Base-by-base conservation (phyloP, 805 yeast species). In the Debaryomyces prosopidis region DNA sequence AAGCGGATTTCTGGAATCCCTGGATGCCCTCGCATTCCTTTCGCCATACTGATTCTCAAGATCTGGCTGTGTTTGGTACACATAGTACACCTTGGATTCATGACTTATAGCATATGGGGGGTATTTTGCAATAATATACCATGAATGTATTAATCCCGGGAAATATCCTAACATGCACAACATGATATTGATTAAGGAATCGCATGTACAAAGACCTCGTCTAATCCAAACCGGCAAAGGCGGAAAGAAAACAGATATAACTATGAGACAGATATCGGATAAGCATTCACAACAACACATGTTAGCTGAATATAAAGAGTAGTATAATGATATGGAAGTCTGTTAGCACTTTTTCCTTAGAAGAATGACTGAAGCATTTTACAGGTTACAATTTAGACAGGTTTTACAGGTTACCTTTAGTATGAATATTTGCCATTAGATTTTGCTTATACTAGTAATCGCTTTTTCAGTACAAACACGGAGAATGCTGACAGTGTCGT, bases 151-250 rank as follows among this genome's bases (percentile, higher is more conserved):
- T 36, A 77, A 58, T 0, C 82, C 83, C 1, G 81, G 81, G 33
- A 79, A 48, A 51, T 76, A 79, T 2, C 81, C 81, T 28, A 78
- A 59, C 19, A 76, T 37, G 36, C 76, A 74, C 38, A 79, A 66
- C 20, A 73, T 39, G 19, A 77, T 59, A 43, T 72, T 66, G 18
- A 78, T 60, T 27, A 71, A 47, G 12, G 80, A 67, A 52, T 85
- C 87, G 28, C 68, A 58, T 2, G 85, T 71, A 53, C 80, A 81
- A 12, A 78, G 43, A 1, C 94, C 94, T 39, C 81, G 68, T 57
- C 89, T 73, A 31, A 84, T 71, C 62, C 82, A 65, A 9, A 87
- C 90, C 0, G 91, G 87, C 10, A 86, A 69, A 0, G 94, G 94
- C 2, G 95, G 94, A 58, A 84, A 73, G 41, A 86, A 70, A 40